Evolutionary conservation across 2,329 filamentous ascomycete genomes (phyloP), one percentile per base, ranked within the genome.

Genomic region (Trichoderma sp.): DNA sequence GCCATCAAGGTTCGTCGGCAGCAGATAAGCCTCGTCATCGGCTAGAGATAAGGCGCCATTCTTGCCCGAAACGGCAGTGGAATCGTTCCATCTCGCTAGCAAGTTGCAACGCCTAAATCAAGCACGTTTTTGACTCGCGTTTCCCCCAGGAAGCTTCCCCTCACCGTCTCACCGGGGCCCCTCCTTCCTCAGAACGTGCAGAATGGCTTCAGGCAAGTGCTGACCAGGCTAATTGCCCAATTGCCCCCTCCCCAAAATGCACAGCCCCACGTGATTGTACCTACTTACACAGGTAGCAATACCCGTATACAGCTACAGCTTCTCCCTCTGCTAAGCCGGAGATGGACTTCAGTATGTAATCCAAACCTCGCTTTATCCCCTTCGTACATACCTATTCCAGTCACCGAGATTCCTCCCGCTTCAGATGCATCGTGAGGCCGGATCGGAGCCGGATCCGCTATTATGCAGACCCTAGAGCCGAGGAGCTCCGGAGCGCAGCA

Each of bases 1-100:
- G 30, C 62, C 36, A 53, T 65, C 62, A 65, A 65, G 43, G n/a
- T 53, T 21, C 62, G 43, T 56, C 63, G 63, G 63, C 47, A 66
- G 15, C n/a, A 66, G 63, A 66, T 56, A 66, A 66, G 63, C 30
- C 9, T 7, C 8, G 28, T 28, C 43, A 4, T 66, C 63, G 47
- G 63, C 39, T 66, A 56, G 47, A 56, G 63, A 66, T 66, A 39
- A 66, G 43, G 18, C 47, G 47, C 47, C 21, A 6, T 53, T 24
- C n/a, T 53, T 53, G n/a, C 47, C 47, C n/a, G 21, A 53, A 24
- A 24, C 47, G 47, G 47, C 47, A 53, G 47, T 24, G 47, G 47
- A 53, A 53, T 53, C 21, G 47, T 7, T 21, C 47, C 1, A 11
- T 4, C 21, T 53, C 47, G 47, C 47, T 24, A 24, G 47, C 47